Base-by-base conservation (phyloP, 495 filamentous ascomycete genomes). In the Xylaria longipes region DNA sequence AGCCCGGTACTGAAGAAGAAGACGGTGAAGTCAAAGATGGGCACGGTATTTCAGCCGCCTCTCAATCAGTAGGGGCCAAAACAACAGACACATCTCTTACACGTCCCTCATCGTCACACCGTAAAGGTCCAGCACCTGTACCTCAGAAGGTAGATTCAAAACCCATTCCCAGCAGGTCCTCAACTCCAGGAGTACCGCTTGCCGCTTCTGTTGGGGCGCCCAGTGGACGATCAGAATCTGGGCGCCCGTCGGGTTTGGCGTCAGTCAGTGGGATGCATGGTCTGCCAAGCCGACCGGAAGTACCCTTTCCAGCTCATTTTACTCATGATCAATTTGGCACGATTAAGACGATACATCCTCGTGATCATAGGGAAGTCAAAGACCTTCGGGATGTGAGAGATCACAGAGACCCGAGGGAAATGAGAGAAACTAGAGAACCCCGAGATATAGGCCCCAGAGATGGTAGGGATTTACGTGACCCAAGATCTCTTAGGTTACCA, bases 1-100 rank as follows among this genome's bases (percentile, higher is more conserved):
- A 74, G 54, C 72, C 81, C 15, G 83, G 80, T 58, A 69, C 78
- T 12, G 92, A 94, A 75, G 91, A 91, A 62, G 92, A 94, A 77
- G 92, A 94, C 80, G 92, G 92, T 31, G 92, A 95, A 75, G 91
- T 94, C 41, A 90, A 92, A 74, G 91, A 94, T 80, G 85, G 84
- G 15, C 91, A 87, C 73, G 68, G 63, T 50, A 31, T 41, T 25
- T 58, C 37, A 31, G 14, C 37, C 12, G 35, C 20, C n/a, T 45
- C 70, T 62, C 70, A 72, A 60, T 65, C 69, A 62, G 17, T 35
- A 39, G 57, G 70, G 33, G 43, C 48, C 17, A 76, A 74, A 48
- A 48, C 71, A 64, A 73, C 69, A 41, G 75, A 73, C 35, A 12
- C 48, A 14, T 61, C 52, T 15, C n/a, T 68, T n/a, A 27, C 69